Base-by-base conservation (phyloP, 73 alveolate genomes). In the Paramecium bursaria region DNA sequence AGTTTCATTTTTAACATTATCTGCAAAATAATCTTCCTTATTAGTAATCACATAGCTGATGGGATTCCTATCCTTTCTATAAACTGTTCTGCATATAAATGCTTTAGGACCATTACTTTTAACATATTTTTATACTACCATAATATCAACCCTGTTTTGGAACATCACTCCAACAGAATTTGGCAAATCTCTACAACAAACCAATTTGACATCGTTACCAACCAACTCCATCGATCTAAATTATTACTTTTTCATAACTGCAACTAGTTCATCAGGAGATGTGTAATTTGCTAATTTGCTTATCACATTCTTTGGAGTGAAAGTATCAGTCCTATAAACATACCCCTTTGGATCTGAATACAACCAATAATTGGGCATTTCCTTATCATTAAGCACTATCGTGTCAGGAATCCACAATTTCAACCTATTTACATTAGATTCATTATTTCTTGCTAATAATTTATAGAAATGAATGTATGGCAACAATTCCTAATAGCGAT, bases 81-180 rank as follows among this genome's bases (percentile, higher is more conserved):
- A 94, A 14, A 91, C 95, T 15, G 96, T 90, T 60, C 99, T 79
- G 47, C 97, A 92, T 22, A 95, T 57, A 75, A 94, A 95, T 3
- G 99, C 97, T 52, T 95, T 90, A 3, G 99, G 99, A n/a, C 99
- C 99, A 54, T 95, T 94, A 57, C 97, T 88, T 75, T 95, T 95
- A 0, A 95, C 91, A 73, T 92, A 95, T 77, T 94, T 92, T 75
- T 95, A 93, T n/a, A 95, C 92, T 4, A 93, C 98, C 17, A 91
- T 55, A 17, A 85, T 33, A 31, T 88, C 94, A 42, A 82, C 19
- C 7, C 44, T 15, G 54, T 33, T 79, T 54, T 67, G 54, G 15
- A 79, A 79, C 2, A 46, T 52, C 0, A 17, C 57, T 31, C 50
- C 54, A 29, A 79, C 74, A 4, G 73, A 26, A 0, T 49, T 31